These are phyloP conservation scores for Rhododendron henanense DNA, from an alignment of 148 eudicot genomes.

Conservation along the genomic window DNA sequence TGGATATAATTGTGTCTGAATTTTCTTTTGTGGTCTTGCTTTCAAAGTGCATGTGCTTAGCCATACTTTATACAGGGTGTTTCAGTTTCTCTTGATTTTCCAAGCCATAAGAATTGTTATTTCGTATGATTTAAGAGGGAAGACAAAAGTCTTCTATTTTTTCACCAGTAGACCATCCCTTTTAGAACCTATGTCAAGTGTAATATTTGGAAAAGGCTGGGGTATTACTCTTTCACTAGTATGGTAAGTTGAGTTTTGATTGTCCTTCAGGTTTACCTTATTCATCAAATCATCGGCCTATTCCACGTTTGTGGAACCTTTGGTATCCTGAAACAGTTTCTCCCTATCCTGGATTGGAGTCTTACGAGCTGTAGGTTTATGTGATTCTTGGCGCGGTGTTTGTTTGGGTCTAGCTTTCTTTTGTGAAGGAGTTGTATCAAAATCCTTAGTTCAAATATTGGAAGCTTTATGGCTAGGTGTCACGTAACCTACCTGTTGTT, in stretches of 20 bases:
- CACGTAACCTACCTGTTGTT: too few relatives aligned
- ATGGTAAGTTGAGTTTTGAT: neutral
- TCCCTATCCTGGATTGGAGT: conserved; percentile 3
- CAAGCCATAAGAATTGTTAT: neutral
- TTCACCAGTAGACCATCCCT: neutral
- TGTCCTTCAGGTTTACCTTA: neutral
- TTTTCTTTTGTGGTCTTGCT: neutral
- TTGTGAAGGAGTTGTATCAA: neutral
- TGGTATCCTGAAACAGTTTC: neutral
- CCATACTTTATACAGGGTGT: neutral
- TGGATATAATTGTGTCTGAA: neutral
- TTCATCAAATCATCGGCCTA: neutral
- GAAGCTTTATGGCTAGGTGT: neutral
- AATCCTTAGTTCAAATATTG: neutral
- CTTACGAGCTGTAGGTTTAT: neutral
- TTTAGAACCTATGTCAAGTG: neutral
- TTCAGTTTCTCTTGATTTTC: neutral
- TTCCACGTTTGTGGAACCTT: neutral
- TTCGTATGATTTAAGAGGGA: neutral
- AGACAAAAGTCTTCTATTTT: neutral
- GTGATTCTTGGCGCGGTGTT: neutral
- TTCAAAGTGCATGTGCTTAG: neutral
- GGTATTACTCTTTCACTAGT: neutral
- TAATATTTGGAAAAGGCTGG: neutral
- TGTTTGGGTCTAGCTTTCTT: neutral